Evolutionary conservation across 495 filamentous ascomycete species (phyloP).

Genomic region (Mytilinidion resinicola): DNA sequence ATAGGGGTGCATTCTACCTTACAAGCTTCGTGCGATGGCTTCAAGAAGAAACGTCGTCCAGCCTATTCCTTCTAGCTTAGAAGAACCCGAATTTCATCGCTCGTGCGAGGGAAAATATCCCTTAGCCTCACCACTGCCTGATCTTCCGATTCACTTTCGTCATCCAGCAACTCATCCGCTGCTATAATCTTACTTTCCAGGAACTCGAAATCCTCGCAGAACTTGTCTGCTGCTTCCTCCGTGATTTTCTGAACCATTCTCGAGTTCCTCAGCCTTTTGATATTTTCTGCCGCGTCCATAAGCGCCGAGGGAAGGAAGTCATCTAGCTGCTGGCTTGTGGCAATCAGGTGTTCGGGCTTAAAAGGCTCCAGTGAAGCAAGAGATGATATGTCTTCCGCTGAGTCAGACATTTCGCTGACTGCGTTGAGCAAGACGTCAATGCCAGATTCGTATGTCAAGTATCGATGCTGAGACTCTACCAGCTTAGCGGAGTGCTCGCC

Average conservation of each 20-base stretch:
- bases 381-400: slow-evolving; percentile 40
- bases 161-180: slow-evolving; percentile 46
- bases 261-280: slow-evolving; percentile 65
- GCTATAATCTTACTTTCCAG: slow-evolving; percentile 65
- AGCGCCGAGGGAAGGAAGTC: slow-evolving; percentile 86
- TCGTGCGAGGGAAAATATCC: slow-evolving; percentile 72
- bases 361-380: slow-evolving; percentile 55
- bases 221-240: slow-evolving; percentile 75
- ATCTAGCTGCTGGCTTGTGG: slow-evolving; percentile 72
- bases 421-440: slow-evolving; percentile 62
- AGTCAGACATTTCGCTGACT: slow-evolving; percentile 45
- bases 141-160: slow-evolving; percentile 33
- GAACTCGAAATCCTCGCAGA: slow-evolving; percentile 87
- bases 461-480: slow-evolving; percentile 54
- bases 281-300: slow-evolving; percentile 80
- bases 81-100: slow-evolving; percentile 77
- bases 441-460: slow-evolving; percentile 69
- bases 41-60: too few relatives aligned
- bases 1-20: too few relatives aligned
- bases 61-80: slow-evolving; percentile 40
- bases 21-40: too few relatives aligned
- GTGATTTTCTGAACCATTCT: slow-evolving; percentile 66
- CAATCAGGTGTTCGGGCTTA: slow-evolving; percentile 55
- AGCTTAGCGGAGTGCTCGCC: slow-evolving; percentile 40
- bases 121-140: slow-evolving; percentile 49